Base-by-base conservation (phyloP, 805 yeast species). In the Candida lessepsii region DNA sequence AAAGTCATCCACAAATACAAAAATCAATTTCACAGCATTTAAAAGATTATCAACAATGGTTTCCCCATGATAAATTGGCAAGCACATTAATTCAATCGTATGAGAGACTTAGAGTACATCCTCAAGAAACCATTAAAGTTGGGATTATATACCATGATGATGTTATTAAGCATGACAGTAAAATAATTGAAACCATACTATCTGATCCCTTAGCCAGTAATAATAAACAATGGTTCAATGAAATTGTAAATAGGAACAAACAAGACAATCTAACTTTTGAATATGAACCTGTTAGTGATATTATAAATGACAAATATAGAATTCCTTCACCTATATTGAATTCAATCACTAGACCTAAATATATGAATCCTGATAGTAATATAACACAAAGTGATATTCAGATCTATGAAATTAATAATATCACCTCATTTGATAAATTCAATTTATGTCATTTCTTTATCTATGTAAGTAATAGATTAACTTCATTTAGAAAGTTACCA, bases 151-250 rank as follows among this genome's bases (percentile, higher is more conserved):
- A 68, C 45, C 63, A 58, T 25, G 56, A 57, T 39, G 57, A 54
- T 7, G 44, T 48, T 11, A n/a, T 29, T 3, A 36, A 39, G 29
- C 20, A 29, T 7, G 36, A 48, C 2, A 59, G 70, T n/a, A 63
- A 53, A 37, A 25, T 69, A n/a, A 29, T 69, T 5, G 70, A 67
- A 27, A 42, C 60, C 2, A 45, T 69, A 9, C 52, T 69, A 28
- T 67, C 73, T 1, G 73, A 69, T 41, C 75, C 75, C 5, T 53
- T 69, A 36, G 57, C 73, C 10, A 51, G 47, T 9, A 49, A 48
- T 9, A 65, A 61, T 42, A 42, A 51, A 16, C n/a, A 24, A 10
- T 65, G 73, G 73, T 63, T 59, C 18, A 35, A 52, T n/a, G 35
- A 46, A 19, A 42, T 69, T 4, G 48, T 30, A 6, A 31, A 37